A percentile compares a stretch with the other conserved stretches of the same genome.
Conservation (phyloP, 2,329 filamentous ascomycete species). For the Fusarium heterosporum region DNA sequence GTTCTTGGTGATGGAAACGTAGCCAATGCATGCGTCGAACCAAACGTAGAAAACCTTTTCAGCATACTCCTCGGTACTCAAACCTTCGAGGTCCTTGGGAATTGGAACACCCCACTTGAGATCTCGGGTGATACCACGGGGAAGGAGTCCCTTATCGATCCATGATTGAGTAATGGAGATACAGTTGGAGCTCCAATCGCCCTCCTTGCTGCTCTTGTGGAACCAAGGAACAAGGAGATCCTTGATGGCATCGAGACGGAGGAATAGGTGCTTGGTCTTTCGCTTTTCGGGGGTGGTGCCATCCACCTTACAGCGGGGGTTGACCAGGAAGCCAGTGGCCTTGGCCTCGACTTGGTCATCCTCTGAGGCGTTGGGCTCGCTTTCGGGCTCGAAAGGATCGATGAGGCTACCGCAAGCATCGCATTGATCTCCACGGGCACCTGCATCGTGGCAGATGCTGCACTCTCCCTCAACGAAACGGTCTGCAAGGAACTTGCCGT, state of each 20-base stretch:
- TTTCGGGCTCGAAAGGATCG: conserved; percentile 72
- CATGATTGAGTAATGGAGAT: conserved; percentile 82
- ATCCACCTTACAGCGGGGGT: conserved; percentile 92
- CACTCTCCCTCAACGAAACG: conserved; percentile 86
- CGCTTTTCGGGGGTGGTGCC: conserved; percentile 81
- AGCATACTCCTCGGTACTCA: conserved; percentile 66
- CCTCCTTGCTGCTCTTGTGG: conserved; percentile 76
- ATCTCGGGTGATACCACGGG: conserved; percentile 91
- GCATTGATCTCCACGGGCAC: conserved; percentile 79
- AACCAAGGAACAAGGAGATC: conserved; percentile 83
- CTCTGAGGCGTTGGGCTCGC: conserved; percentile 51
- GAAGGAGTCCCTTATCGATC: conserved; percentile 85
- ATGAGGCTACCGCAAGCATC: conserved; percentile 79
- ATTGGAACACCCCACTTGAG: conserved; percentile 85
- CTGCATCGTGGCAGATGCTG: conserved; percentile 77
- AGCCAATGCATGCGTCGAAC: conserved; percentile 94
- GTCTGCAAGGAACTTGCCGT: conserved; percentile 83
- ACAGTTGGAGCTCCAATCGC: conserved; percentile 81
- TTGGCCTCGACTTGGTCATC: conserved; percentile 52
- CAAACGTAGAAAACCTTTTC: conserved; percentile 88
- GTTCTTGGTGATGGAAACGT: conserved; percentile 92
- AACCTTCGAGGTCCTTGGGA: conserved; percentile 58
- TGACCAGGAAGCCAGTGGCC: conserved; percentile 70
- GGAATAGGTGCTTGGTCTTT: conserved; percentile 90
- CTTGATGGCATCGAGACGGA: conserved; percentile 87